Evolutionary conservation across 345 rosid genomes (phyloP).

Genomic region (Streptanthus diversifolius): DNA sequence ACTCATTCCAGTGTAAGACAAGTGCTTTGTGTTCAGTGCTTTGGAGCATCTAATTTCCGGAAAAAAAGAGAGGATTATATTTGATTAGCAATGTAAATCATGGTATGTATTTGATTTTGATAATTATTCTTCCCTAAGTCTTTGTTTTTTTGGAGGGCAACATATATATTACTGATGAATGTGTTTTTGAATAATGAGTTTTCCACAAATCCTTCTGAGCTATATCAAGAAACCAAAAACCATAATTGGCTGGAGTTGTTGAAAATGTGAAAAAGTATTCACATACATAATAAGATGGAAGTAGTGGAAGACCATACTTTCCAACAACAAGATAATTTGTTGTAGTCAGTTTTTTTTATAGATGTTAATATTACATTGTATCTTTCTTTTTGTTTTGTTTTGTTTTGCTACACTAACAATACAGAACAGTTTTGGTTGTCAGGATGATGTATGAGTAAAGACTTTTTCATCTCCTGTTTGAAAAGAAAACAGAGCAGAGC

Average conservation of each 20-base stretch:
- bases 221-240: background rate
- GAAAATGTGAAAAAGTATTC: background rate
- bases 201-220: background rate
- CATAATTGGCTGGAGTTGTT: background rate
- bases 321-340: background rate
- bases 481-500: background rate
- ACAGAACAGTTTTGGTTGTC: slow-evolving; percentile 18
- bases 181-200: background rate
- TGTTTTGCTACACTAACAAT: background rate
- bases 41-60: background rate
- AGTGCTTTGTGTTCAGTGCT: background rate
- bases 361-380: background rate
- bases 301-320: background rate
- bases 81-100: slow-evolving; percentile 1
- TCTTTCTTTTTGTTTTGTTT: background rate
- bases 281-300: background rate
- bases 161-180: background rate
- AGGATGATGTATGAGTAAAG: slow-evolving; percentile 6
- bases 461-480: slow-evolving; percentile 7
- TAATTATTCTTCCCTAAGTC: background rate
- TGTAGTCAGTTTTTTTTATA: slow-evolving; percentile 4
- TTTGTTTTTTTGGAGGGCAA: background rate
- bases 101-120: background rate
- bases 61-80: background rate
- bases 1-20: slow-evolving; percentile 43